Base-by-base conservation (phyloP, 805 yeast genomes). In the Dipodascopsis tothii region DNA sequence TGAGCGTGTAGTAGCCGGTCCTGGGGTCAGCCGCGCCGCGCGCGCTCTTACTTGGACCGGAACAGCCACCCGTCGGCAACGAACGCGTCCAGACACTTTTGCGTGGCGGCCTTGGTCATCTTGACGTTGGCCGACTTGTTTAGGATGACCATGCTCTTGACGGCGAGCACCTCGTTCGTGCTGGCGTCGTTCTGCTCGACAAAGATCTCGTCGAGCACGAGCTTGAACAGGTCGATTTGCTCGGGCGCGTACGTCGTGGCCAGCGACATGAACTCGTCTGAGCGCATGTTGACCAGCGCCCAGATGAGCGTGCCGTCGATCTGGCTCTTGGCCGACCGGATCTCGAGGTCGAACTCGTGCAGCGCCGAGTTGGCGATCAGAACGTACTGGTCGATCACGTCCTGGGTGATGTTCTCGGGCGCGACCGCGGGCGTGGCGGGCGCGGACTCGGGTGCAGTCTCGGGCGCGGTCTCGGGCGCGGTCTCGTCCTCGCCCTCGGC, bases 161-260 rank as follows among this genome's bases (percentile, higher is more conserved):
- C 17, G n/a, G 41, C 36, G 18, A 17, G 28, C 6, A 21, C 5
- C 17, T 35, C 38, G 4, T 14, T 25, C 9, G 9, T 5, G n/a
- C 16, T 20, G 16, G 6, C 4, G 4, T 17, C 21, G 14, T 38
- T 25, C 5, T 19, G n/a, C 4, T 38, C 41, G 16, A 38, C 36
- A 4, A 38, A 18, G 5, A 38, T 38, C 4, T 18, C 41, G 3
- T 27, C 7, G n/a, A 38, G 9, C 4, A 38, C 9, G 5, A 21
- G 5, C 19, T 33, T 17, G 18, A 38, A 38, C 21, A 17, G 28
- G 4, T 6, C 37, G 21, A 38, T 17, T 20, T 38, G 35, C 16
- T 38, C 41, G 5, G 41, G 16, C 11, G 41, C n/a, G 22, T 38
- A 38, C 4, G 5, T 27, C 23, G 41, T 27, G 16, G 23, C 41